Conservation (phyloP, 2,329 filamentous ascomycete genomes). For the Aureobasidium sp. region DNA sequence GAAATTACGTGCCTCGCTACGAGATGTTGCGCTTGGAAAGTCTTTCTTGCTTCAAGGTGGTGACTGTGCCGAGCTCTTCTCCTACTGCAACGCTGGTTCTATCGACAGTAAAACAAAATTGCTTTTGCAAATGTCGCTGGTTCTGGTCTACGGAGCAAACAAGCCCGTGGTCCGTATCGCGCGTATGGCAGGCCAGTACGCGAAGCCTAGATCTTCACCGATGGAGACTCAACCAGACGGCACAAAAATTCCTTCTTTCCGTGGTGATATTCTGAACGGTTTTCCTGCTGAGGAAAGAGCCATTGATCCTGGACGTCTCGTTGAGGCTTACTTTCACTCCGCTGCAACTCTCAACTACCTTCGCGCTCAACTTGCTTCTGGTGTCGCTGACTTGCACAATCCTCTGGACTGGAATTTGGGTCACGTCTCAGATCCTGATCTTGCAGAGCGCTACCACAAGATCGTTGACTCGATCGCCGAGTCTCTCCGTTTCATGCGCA, state of each 20-base stretch:
- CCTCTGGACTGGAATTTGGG: constrained; percentile 93
- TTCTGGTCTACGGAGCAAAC: constrained; percentile 81
- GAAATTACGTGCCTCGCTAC: constrained; percentile 68
- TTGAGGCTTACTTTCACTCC: constrained; percentile 92
- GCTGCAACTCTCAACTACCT: constrained; percentile 93
- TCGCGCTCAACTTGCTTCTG: constrained; percentile 72
- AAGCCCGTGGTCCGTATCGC: constrained; percentile 88
- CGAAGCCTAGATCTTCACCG: constrained; percentile 86
- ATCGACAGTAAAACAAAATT: constrained; percentile 98
- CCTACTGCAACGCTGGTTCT: constrained; percentile 82
- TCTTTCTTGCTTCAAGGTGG: constrained; percentile 93
- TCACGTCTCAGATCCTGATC: constrained; percentile 74
- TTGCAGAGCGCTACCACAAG: constrained; percentile 77
- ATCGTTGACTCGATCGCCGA: constrained; percentile 85
- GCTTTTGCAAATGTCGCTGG: constrained; percentile 91
- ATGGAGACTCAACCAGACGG: constrained; percentile 70
- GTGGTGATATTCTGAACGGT: constrained; percentile 93
- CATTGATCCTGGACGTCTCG: constrained; percentile 75
- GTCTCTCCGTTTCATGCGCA: constrained; percentile 87
- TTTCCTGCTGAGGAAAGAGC: constrained; percentile 67
- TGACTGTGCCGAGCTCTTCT: constrained; percentile 94
- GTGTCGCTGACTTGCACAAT: constrained; percentile 87
- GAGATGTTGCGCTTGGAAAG: constrained; percentile 81
- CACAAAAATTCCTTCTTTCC: constrained; percentile 77
- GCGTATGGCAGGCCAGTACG: constrained; percentile 95